Conservation (phyloP, 768 basidiomycete genomes). For the Suillus variegatus region DNA sequence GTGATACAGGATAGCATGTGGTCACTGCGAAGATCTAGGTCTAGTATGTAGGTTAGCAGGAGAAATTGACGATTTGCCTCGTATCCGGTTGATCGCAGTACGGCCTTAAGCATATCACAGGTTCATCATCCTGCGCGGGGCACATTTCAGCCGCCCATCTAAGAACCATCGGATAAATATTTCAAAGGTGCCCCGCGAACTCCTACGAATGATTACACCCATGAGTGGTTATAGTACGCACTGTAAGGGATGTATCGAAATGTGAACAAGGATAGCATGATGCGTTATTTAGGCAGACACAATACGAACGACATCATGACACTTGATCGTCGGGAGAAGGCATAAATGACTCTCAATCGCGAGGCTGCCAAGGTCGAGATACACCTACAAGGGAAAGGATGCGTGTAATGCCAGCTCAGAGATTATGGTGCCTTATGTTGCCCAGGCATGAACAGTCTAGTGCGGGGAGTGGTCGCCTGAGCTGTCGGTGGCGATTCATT, state of each 20-base stretch:
- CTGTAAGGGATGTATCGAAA: neutral
- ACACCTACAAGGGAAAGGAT: neutral
- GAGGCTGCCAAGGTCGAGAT: neutral
- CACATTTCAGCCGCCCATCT: neutral
- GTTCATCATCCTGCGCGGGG: neutral
- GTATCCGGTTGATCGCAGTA: neutral
- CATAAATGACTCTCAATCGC: neutral
- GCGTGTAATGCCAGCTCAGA: neutral
- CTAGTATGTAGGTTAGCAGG: neutral
- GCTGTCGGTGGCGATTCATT: neutral
- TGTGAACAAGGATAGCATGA: neutral
- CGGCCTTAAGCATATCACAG: neutral
- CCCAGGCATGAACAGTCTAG: neutral
- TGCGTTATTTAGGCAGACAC: neutral
- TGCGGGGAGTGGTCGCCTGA: neutral
- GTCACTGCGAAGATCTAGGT: neutral
- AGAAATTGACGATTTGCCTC: neutral
- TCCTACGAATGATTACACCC: neutral
- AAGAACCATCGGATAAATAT: neutral
- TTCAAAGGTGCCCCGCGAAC: neutral
- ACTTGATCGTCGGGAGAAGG: neutral
- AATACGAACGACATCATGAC: neutral
- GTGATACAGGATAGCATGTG: neutral
- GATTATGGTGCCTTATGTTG: neutral
- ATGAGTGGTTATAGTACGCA: neutral